These are phyloP conservation scores for Sporisorium sorghi DNA, from an alignment of 1,284 basidiomycete genomes.

Conservation along the genomic window DNA sequence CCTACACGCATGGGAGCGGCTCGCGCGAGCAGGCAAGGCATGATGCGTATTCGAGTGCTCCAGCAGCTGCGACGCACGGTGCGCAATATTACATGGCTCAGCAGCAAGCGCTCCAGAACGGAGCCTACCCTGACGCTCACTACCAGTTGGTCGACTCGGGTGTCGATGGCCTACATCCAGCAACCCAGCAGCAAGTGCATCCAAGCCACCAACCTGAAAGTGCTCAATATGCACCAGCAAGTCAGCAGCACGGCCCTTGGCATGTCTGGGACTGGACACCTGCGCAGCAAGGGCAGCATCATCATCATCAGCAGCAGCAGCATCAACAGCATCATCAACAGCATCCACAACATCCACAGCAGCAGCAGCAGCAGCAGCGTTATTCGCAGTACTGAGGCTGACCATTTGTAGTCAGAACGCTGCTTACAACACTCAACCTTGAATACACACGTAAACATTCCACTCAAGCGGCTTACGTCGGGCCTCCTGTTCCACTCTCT, in stretches of 20 bases:
- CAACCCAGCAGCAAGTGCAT: conserved; percentile 6
- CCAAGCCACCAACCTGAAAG: neutral
- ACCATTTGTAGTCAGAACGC: neutral
- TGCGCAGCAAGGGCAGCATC: conserved; percentile 8
- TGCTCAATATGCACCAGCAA: neutral
- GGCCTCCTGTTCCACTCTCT: neutral
- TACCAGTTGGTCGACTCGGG: neutral
- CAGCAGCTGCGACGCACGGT: neutral
- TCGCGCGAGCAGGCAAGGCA: neutral
- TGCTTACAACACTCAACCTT: neutral
- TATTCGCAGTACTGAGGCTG: conserved; percentile 13
- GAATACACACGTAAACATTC: no score
- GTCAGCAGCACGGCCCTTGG: conserved; percentile 12
- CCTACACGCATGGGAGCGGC: neutral
- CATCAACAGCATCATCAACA: conserved; percentile 9
- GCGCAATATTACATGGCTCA: conserved; percentile 5
- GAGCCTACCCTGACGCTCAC: neutral
- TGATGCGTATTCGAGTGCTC: neutral
- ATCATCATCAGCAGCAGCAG: conserved; percentile 8
- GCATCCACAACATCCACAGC: no score
- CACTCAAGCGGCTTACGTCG: no score
- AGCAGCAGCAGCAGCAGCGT: conserved; percentile 10
- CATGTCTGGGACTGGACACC: conserved; percentile 31
- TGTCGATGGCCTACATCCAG: neutral
- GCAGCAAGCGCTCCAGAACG: conserved; percentile 4